Base-by-base conservation (phyloP, 108 stramenopile species). In the Skeletonema costatum region DNA sequence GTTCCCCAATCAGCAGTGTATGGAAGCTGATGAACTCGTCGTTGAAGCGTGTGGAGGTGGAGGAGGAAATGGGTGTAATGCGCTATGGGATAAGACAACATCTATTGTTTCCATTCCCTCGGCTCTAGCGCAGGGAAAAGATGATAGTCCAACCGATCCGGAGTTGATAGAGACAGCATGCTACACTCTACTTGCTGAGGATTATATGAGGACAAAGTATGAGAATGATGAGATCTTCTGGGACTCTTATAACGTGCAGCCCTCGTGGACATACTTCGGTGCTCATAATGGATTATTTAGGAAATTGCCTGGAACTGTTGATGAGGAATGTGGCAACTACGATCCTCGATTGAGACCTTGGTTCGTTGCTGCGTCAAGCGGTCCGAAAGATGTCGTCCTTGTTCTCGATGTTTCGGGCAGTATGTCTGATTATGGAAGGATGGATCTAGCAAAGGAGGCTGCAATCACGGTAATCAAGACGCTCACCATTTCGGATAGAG, bases 241-340 rank as follows among this genome's bases (percentile, higher is more conserved):
- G 25, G 25, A 25, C 25, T 25, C 25, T 25, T 25, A 25, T 25
- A 25, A 25, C 25, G 25, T 25, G 25, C 25, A 25, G 25, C 25
- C 25, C 0, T 25, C 0, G 46, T 32, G 12, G 6, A 71, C 25
- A 25, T 25, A 25, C 25, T 84, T 77, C 65, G 83, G 86, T 35
- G 74, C 64, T 30, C 32, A 56, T 32, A 76, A 76, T 64, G 86
- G 86, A 33, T 35, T 76, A 17, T 87, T 84, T 60, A 79, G 86
- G 2, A 70, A 66, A 44, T 60, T 50, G 48, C 86, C 86, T 38
- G 86, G 75, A 21, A 41, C 30, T 36, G 76, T 53, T 25, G 39
- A 46, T 7, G 39, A 71, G 2, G 13, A 7, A 25, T 25, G 25
- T 25, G 25, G 25, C 25, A 25, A 25, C 25, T 25, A 25, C 25